Conservation (phyloP, 2,329 filamentous ascomycete genomes). For the Diaporthe amygdali region DNA sequence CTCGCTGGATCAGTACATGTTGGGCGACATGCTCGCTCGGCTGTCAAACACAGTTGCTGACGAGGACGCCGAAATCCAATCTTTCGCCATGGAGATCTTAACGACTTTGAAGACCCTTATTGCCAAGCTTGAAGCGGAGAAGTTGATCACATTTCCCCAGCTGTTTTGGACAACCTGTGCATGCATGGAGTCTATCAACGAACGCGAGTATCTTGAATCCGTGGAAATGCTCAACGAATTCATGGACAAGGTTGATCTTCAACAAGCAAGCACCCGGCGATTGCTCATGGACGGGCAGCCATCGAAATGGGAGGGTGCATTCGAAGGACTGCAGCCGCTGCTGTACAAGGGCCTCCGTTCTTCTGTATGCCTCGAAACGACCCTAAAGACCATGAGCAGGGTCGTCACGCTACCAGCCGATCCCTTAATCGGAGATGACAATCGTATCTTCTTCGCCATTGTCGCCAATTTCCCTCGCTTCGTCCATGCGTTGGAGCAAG, state of each 20-base stretch:
- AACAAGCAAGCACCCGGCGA: constrained; percentile 69
- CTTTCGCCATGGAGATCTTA: constrained; percentile 96
- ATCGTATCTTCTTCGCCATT: constrained; percentile 82
- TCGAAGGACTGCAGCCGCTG: constrained; percentile 84
- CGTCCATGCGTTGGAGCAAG: constrained; percentile 76
- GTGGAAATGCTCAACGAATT: constrained; percentile 90
- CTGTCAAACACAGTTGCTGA: constrained; percentile 97
- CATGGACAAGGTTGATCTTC: constrained; percentile 82
- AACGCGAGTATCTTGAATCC: constrained; percentile 90
- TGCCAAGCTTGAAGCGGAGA: constrained; percentile 77
- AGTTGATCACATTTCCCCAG: constrained; percentile 88
- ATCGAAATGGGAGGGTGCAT: constrained; percentile 84
- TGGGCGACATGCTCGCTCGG: constrained; percentile 94
- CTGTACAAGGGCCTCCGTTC: constrained; percentile 93
- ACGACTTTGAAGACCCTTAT: constrained; percentile 94
- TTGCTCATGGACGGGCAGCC: constrained; percentile 81
- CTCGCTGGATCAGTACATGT: constrained; percentile 88
- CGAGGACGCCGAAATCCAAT: constrained; percentile 91
- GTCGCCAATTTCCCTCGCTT: constrained; percentile 92
- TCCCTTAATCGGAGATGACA: constrained; percentile 80
- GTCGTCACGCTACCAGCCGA: constrained; percentile 81
- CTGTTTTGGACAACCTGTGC: constrained; percentile 98
- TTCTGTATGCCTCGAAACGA: constrained; percentile 78
- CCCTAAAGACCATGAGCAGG: constrained; percentile 77
- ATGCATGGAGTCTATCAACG: constrained; percentile 95